Evolutionary conservation across 2,329 filamentous ascomycete genomes (phyloP), one percentile per base, ranked within the genome.

Genomic region (Botrytis sinoallii): DNA sequence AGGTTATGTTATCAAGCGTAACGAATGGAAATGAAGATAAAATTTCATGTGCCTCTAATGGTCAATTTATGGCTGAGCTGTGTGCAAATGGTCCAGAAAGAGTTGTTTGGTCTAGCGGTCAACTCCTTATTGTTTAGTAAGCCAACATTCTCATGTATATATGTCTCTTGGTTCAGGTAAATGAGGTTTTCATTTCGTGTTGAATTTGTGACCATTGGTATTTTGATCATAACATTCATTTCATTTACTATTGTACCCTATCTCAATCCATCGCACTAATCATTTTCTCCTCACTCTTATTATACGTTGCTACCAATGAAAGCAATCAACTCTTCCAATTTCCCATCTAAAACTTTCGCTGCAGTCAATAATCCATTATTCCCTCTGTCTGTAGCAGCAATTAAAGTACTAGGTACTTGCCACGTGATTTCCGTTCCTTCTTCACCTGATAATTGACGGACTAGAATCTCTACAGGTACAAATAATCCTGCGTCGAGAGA

Each of bases 401-500:
- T 76, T 52, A 77, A 73, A 35, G 66, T 71, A 70, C 76, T 77
- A 12, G 76, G 78, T 32, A 77, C 55, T 55, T 76, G 69, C 60
- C 76, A 79, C 10, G 73, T 40, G 20, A 78, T 40, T 25, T 78
- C 73, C n/a, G 75, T 76, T 29, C 75, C 76, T 38, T 66, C 73
- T 22, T 64, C 72, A 2, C 67, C 64, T 25, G 71, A 44, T 25
- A 71, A 63, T 65, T 79, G 76, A 16, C 70, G 42, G 18, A 79
- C 74, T 63, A 78, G 44, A 4, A 78, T 38, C 64, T 78, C 76
- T 59, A 79, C 75, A 20, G 78, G 77, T 35, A 79, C 77, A 52
- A 67, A 73, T 1, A 79, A 69, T 0, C 76, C 77, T 29, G 77
- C 75, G n/a, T 68, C 12, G 48, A 68, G 66, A 22, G 46, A 68